phyloP scores from a whole-genome alignment of 352 stramenopile genomes.

The Globisporangium polare region DNA sequence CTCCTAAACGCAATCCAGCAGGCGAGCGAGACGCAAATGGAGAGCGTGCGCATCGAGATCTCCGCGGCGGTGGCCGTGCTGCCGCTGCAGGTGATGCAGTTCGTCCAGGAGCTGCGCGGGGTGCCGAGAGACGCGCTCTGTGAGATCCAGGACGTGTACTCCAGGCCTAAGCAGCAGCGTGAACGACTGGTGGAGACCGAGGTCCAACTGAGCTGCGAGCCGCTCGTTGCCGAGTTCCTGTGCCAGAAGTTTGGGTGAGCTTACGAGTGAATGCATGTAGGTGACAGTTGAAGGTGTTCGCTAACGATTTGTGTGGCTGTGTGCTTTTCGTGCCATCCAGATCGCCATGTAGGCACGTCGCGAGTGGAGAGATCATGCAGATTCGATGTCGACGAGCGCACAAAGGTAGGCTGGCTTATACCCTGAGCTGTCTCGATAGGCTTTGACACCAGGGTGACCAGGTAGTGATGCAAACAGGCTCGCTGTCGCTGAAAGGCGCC shows the following conservation, averaged over 20 bases:
- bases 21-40: conserved; percentile 15
- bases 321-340: conserved; percentile 9
- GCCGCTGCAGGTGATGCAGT: conserved; percentile 25
- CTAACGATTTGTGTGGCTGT: not conserved
- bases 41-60: conserved; percentile 53
- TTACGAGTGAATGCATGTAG: not conserved
- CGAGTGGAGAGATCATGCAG: conserved; percentile 45
- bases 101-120: conserved; percentile 47
- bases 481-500: conserved; percentile 3
- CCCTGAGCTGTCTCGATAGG: too few relatives aligned
- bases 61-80: conserved; percentile 27
- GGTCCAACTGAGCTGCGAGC: conserved; percentile 43
- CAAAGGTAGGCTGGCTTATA: conserved; percentile 11
- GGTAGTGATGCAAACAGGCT: not conserved
- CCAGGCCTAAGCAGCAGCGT: not conserved
- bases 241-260: conserved; percentile 53
- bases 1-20: not conserved
- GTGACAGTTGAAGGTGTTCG: not conserved
- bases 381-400: conserved; percentile 40
- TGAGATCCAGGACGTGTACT: conserved; percentile 34
- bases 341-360: conserved; percentile 34
- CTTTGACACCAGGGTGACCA: not conserved
- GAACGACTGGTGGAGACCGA: conserved; percentile 6
- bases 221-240: conserved; percentile 46
- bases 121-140: conserved; percentile 43